Evolutionary conservation across 257 asterid species (phyloP), one percentile per base, ranked within the genome.

Genomic region (Misopates orontium): DNA sequence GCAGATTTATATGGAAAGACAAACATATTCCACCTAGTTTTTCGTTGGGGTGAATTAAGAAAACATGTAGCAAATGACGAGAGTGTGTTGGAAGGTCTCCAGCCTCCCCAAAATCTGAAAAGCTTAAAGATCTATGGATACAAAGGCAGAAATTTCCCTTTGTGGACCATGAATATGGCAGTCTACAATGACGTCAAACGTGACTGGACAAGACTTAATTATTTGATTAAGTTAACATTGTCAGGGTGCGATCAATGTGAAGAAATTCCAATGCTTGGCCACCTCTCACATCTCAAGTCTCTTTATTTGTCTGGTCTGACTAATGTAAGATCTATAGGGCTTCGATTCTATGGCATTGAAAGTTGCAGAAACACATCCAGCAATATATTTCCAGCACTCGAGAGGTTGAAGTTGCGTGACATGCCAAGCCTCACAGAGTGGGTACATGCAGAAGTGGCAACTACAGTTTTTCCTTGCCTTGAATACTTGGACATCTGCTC

Each of bases 41-140:
- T 69, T 20, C 0, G 0, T 0, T 72, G 84, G 77, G 13, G 4
- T 11, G 8, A 10, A 4, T 14, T 28, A 5, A 51, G 62, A 18
- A 28, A 60, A 17, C 19, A 39, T 28, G 36, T 2, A 14, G 11
- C 1, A 6, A 24, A 44, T 62, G 21, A 25, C 12, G 11, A 25
- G 39, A 31, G 17, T 62, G 64, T 80, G 24, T 52, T 80, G 52
- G 75, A 68, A 41, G 80, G 75, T 19, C 83, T 78, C 10, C 49
- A 53, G 32, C 78, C 81, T 48, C 73, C 72, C 36, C 64, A 56
- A 9, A 79, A 75, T 60, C 10, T 75, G 20, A 31, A 62, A 25
- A 42, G 47, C 14, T 39, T 75, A 5, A 5, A 8, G 1, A 48
- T 76, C 8, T 0, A 1, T 8, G 7, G 53, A 21, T 79, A 64